Evolutionary conservation across 805 yeast species (phyloP).

Genomic region (Lachancea lanzarotensis): DNA sequence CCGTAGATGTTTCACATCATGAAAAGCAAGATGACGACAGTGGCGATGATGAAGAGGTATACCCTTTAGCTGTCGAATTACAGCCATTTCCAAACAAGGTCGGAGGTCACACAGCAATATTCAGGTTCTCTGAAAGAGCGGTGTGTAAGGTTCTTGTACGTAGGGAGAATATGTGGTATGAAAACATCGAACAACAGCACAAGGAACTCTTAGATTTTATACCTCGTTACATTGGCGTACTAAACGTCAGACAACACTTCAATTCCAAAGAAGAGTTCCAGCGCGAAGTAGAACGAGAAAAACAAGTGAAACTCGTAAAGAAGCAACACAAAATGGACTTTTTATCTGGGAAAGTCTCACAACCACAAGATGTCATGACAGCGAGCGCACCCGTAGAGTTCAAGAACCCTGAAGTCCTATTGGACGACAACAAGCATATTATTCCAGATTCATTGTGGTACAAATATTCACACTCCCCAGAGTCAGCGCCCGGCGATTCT

Average conservation of each 20-base stretch:
- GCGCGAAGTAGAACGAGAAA: constrained; percentile 9
- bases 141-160: constrained; percentile 91
- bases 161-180: constrained; percentile 89
- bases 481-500: constrained; percentile 29
- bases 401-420: constrained; percentile 57
- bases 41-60: constrained; percentile 35
- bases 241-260: constrained; percentile 76
- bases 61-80: constrained; percentile 77
- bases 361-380: neutral
- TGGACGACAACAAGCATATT: constrained; percentile 88
- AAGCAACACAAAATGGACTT: constrained; percentile 2
- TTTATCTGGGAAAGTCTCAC: neutral
- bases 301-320: constrained; percentile 6
- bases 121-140: constrained; percentile 82
- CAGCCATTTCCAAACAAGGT: constrained; percentile 90
- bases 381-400: neutral
- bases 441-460: constrained; percentile 76
- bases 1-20: neutral
- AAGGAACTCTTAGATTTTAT: constrained; percentile 72
- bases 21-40: constrained; percentile 12
- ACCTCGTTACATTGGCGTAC: constrained; percentile 93
- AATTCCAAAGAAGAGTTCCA: constrained; percentile 27
- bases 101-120: constrained; percentile 97
- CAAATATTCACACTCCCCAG: constrained; percentile 44
- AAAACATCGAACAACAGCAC: constrained; percentile 72